Percentiles rank a stretch among this genome's conserved stretches.
phyloP scores from a whole-genome alignment of 257 asterid species.

The Lithospermum erythrorhizon region DNA sequence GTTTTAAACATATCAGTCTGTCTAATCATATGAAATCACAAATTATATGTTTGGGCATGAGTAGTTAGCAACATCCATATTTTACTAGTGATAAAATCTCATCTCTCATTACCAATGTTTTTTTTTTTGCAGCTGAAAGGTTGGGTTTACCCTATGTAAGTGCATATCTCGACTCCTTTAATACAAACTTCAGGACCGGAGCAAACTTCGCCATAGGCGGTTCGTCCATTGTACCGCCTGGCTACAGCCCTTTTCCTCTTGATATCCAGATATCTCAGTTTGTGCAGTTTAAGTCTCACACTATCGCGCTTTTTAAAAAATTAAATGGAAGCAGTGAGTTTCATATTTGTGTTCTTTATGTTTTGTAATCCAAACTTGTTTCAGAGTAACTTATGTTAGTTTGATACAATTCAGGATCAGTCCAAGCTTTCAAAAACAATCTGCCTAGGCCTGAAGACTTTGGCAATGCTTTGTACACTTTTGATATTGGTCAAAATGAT shows the following conservation, averaged over 20 bases:
- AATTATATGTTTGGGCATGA: too few relatives aligned
- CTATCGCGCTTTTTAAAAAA: constrained; percentile 7
- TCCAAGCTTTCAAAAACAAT: constrained; percentile 10
- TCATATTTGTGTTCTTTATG: too few relatives aligned
- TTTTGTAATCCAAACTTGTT: not conserved
- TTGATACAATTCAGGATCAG: not conserved
- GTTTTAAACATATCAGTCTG: too few relatives aligned
- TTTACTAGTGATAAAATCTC: too few relatives aligned
- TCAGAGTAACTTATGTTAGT: not conserved
- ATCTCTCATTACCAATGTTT: not conserved
- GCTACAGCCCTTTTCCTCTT: constrained; percentile 33
- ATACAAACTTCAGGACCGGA: constrained; percentile 21
- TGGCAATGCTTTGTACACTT: constrained; percentile 24
- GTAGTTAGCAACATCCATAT: too few relatives aligned
- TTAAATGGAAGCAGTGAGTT: constrained; percentile 10
- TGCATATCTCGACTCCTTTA: constrained; percentile 30
- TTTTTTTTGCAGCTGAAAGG: constrained; percentile 16
- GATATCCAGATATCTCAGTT: constrained; percentile 32
- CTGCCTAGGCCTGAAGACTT: constrained; percentile 23
- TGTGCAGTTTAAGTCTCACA: constrained; percentile 29
- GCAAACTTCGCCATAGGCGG: constrained; percentile 34
- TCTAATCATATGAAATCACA: too few relatives aligned
- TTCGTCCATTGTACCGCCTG: constrained; percentile 28
- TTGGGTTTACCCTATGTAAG: constrained; percentile 18
- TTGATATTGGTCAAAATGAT: constrained; percentile 47